These are phyloP conservation scores for Buddleja alternifolia DNA, from an alignment of 257 asterid genomes.

Conservation along the genomic window DNA sequence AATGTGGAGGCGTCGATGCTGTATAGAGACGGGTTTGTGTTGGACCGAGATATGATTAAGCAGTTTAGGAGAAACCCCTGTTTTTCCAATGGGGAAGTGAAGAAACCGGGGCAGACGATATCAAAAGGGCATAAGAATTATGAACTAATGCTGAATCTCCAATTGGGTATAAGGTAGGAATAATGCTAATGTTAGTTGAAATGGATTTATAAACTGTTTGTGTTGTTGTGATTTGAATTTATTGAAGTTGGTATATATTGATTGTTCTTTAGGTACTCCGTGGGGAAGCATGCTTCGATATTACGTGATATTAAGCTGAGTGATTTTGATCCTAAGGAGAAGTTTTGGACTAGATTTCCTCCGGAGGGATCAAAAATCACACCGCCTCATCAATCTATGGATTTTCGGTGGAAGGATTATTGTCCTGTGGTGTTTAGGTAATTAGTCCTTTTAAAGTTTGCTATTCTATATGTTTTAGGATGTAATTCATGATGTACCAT, in stretches of 20 bases:
- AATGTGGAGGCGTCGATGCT: slow-evolving; percentile 79
- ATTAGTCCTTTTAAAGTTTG: neutral
- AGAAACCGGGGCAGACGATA: slow-evolving; percentile 88
- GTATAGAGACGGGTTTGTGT: slow-evolving; percentile 57
- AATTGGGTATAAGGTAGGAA: slow-evolving; percentile 86
- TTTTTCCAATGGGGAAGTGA: slow-evolving; percentile 64
- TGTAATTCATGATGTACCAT: slow-evolving; percentile 3
- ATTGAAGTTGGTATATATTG: slow-evolving; percentile 15
- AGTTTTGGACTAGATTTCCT: slow-evolving; percentile 93
- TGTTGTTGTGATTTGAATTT: slow-evolving; percentile 11
- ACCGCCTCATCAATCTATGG: slow-evolving; percentile 80
- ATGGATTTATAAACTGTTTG: neutral
- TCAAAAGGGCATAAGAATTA: slow-evolving; percentile 95
- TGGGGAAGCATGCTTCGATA: slow-evolving; percentile 77
- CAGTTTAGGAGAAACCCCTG: slow-evolving; percentile 81
- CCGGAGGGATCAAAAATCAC: slow-evolving; percentile 81
- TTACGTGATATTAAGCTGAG: slow-evolving; percentile 57
- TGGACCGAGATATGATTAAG: slow-evolving; percentile 57
- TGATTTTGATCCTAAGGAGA: slow-evolving; percentile 91
- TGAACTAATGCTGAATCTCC: slow-evolving; percentile 95
- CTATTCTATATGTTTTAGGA: slow-evolving; percentile 4
- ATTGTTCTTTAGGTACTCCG: slow-evolving; percentile 52
- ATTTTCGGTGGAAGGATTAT: slow-evolving; percentile 93
- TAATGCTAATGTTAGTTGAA: neutral
- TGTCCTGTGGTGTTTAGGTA: slow-evolving; percentile 91